phyloP scores from a whole-genome alignment of 805 yeast genomes.

The Komagataella kurtzmanii region DNA sequence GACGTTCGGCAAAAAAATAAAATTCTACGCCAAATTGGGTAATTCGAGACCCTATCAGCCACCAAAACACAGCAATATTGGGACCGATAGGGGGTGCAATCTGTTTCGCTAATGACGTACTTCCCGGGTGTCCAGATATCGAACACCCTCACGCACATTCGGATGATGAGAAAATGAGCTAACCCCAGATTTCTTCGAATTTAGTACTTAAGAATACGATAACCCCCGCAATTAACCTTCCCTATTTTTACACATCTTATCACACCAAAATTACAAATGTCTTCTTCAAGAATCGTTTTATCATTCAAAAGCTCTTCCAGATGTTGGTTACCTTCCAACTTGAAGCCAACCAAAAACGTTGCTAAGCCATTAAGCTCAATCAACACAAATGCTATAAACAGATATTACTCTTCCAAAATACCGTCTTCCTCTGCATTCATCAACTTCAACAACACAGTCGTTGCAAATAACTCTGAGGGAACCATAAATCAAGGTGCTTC shows the following conservation, averaged over 20 bases:
- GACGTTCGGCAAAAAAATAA: background rate
- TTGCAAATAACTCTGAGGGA: background rate
- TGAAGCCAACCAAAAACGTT: background rate
- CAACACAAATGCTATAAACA: background rate
- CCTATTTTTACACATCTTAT: background rate
- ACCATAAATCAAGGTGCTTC: background rate
- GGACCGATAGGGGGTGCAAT: background rate
- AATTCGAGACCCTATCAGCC: background rate
- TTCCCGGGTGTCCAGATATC: background rate
- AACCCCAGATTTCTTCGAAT: background rate
- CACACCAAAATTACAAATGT: background rate
- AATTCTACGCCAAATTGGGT: background rate
- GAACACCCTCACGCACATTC: background rate
- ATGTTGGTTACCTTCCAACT: slow-evolving; percentile 2
- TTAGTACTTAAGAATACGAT: background rate
- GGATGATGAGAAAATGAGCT: background rate
- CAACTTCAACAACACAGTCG: background rate
- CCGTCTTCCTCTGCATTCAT: background rate
- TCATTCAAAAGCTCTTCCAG: slow-evolving; percentile 3
- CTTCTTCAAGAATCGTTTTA: slow-evolving; percentile 1
- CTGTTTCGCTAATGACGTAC: background rate
- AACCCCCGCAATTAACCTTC: background rate
- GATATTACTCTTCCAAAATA: background rate
- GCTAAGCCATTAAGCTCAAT: background rate
- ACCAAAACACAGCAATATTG: background rate